Evolutionary conservation across 2,329 filamentous ascomycete species (phyloP).

Genomic region (Cladosporium sp.): DNA sequence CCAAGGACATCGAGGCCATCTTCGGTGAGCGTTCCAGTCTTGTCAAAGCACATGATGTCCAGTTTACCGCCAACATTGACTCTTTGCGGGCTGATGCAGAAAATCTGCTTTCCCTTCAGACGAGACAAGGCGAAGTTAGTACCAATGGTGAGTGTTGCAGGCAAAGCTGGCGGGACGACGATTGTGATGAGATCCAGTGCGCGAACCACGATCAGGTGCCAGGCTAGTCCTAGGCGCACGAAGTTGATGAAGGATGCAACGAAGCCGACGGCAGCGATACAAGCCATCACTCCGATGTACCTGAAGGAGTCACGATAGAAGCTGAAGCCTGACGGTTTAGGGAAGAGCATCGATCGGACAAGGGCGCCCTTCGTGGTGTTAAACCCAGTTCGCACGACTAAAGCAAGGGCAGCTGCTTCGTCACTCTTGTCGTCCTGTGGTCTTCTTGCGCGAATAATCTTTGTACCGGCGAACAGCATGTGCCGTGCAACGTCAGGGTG

Average conservation of each 20-base stretch:
- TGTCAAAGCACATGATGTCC: conserved; percentile 96
- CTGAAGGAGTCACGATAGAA: conserved; percentile 97
- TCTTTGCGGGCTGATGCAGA: conserved; percentile 95
- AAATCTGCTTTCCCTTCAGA: conserved; percentile 85
- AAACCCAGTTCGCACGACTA: conserved; percentile 92
- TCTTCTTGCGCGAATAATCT: conserved; percentile 83
- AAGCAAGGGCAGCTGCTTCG: conserved; percentile 84
- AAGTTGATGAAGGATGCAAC: conserved; percentile 92
- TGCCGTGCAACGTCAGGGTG: conserved; percentile 80
- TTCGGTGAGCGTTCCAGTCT: conserved; percentile 96
- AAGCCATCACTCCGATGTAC: conserved; percentile 95
- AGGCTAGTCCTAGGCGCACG: conserved; percentile 73
- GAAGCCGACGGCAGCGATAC: conserved; percentile 82
- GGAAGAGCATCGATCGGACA: conserved; percentile 98
- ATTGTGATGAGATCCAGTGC: conserved; percentile 96
- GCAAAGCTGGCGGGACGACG: conserved; percentile 89
- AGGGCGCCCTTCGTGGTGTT: conserved; percentile 96
- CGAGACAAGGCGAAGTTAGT: conserved; percentile 90
- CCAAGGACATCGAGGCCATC: conserved; percentile 93
- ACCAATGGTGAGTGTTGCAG: conserved; percentile 91
- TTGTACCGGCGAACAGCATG: conserved; percentile 92
- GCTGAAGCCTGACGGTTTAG: conserved; percentile 96
- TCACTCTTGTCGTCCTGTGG: conserved; percentile 83
- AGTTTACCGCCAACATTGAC: conserved; percentile 96
- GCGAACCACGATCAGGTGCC: conserved; percentile 87